Base-by-base conservation (phyloP, 139 green algal species). In the Picochlorum sp. region DNA sequence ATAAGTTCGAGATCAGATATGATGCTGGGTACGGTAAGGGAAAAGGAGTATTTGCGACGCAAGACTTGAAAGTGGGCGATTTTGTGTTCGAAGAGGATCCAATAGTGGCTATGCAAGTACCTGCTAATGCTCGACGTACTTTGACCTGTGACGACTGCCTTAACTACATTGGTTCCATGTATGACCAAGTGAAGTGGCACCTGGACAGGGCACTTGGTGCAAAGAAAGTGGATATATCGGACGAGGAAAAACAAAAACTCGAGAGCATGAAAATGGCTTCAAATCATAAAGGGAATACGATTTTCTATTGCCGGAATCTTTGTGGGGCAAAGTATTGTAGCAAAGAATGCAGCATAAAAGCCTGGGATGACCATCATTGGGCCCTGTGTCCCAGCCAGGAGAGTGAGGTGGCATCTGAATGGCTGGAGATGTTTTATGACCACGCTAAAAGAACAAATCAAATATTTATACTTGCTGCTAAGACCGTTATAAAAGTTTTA, bases 391-490 rank as follows among this genome's bases (percentile, higher is more conserved):
- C 18, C 18, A 2, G 14, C 30, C 13, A 35, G 52, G 24, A 30
- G 4, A 28, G n/a, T 20, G 20, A 20, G 53, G 24, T 45, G 52
- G 24, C 24, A 18, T 14, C 4, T 51, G 39, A 47, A n/a, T 47
- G 39, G 39, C 18, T 53, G 24, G 55, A 50, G 14, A 13, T 24
- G 2, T 61, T 61, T 47, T 51, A 53, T 16, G 30, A 51, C 13
- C 31, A 61, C 49, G 55, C 55, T 35, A 3, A 14, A 26, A 13
- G 18, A n/a, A 61, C 32, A 8, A 61, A 61, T 51, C 30, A 61
- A 22, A 37, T 61, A 13, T 61, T 61, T 61, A 50, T 50, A 53
- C 49, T 61, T n/a, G 55, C 55, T 43, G 55, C 33, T 20, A 35
- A 61, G 24, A 31, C 32, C 14, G 24, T 61, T 22, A 18, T 32